Conservation (phyloP, 2,329 filamentous ascomycete species). For the Microcyclosporella mali region DNA sequence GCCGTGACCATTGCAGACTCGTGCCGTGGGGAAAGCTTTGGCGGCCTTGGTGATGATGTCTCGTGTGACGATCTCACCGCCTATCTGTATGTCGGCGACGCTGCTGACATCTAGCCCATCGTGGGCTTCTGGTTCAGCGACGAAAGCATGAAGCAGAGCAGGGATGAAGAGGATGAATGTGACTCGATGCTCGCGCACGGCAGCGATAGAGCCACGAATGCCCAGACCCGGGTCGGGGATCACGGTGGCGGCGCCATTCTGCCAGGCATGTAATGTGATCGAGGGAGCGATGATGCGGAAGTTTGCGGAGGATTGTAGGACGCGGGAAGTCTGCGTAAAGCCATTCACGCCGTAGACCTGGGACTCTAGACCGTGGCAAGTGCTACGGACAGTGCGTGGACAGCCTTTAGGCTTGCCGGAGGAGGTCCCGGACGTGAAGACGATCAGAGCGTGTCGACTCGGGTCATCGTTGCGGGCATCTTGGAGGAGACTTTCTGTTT, state of each 20-base stretch:
- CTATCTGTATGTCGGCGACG: constrained; percentile 5
- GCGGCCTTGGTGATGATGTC: constrained; percentile 8
- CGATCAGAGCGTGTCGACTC: constrained; percentile 7
- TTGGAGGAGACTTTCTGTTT: background rate
- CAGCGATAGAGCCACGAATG: constrained; percentile 5
- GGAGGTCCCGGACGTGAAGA: constrained; percentile 17
- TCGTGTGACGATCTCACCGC: constrained; percentile 16
- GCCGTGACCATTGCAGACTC: constrained; percentile 9
- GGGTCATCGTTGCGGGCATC: constrained; percentile 9
- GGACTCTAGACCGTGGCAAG: constrained; percentile 1
- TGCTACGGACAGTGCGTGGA: constrained; percentile 5
- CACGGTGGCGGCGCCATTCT: constrained; percentile 13
- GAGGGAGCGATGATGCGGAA: constrained; percentile 15
- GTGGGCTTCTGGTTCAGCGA: constrained; percentile 6
- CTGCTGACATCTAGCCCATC: constrained; percentile 3
- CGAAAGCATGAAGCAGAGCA: constrained; percentile 11
- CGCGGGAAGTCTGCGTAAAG: background rate
- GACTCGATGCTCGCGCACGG: constrained; percentile 11
- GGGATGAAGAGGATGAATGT: constrained; percentile 13
- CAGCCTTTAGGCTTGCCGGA: constrained; percentile 16
- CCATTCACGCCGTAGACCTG: constrained; percentile 1
- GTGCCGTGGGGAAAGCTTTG: constrained; percentile 10
- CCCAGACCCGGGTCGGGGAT: constrained; percentile 10
- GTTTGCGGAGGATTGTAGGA: constrained; percentile 9
- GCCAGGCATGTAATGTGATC: constrained; percentile 10